phyloP scores from a whole-genome alignment of 1,284 basidiomycete genomes.

The Marasmius sp. region DNA sequence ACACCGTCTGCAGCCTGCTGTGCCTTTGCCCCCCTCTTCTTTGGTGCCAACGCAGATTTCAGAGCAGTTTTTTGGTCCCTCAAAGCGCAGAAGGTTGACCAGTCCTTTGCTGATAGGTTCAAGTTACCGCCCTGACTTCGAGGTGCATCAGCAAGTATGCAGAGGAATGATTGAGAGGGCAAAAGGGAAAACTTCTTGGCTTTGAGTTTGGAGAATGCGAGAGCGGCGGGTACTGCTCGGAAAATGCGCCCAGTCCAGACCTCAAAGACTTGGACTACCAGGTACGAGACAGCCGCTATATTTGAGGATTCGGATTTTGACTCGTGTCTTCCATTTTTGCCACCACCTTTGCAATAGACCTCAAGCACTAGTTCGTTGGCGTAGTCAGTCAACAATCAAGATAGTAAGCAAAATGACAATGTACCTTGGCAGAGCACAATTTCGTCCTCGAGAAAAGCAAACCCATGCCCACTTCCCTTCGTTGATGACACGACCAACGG shows the following conservation, averaged over 20 bases:
- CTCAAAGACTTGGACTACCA: slow-evolving; percentile 11
- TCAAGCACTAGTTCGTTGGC: neutral
- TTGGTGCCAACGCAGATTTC: neutral
- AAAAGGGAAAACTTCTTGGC: neutral
- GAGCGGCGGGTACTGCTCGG: neutral
- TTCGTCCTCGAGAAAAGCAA: neutral
- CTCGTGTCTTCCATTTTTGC: slow-evolving; percentile 13
- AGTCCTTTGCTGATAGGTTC: neutral
- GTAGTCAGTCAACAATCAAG: neutral
- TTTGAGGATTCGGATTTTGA: neutral
- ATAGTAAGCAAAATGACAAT: neutral
- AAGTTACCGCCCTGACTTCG: neutral
- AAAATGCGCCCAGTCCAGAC: neutral
- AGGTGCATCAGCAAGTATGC: neutral
- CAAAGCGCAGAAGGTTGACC: neutral
- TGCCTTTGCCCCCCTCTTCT: neutral
- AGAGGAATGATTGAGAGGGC: neutral
- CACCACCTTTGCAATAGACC: slow-evolving; percentile 5
- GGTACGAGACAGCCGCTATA: slow-evolving; percentile 15
- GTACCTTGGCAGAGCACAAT: neutral
- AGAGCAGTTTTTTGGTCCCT: neutral
- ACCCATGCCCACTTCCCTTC: neutral
- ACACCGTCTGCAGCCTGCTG: neutral
- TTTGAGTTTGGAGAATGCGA: neutral
- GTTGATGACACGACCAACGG: neutral